Base-by-base conservation (phyloP, 2,329 filamentous ascomycete genomes). In the Scleromitrula shiraiana region DNA sequence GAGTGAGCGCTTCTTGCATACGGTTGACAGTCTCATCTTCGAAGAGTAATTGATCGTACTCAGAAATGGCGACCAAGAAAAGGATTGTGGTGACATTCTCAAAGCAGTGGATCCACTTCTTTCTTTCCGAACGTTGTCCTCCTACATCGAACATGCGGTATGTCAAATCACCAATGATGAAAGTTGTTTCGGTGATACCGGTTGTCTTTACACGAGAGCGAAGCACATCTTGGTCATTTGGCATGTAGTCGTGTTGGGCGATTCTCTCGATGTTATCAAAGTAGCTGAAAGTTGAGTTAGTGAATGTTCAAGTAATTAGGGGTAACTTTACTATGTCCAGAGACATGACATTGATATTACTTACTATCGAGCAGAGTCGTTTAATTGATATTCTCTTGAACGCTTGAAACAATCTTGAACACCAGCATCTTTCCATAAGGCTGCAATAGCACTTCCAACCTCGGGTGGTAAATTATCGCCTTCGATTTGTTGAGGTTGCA, bases 11-110 rank as follows among this genome's bases (percentile, higher is more conserved):
- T 68, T 93, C 87, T 65, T 91, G 86, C 87, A 93, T 93, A 75
- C 88, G 86, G 69, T 93, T 93, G 77, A 90, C 91, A 63, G 94
- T 93, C 68, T 95, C 89, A 66, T 97, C 91, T 70, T 97, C 91
- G 9, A 97, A 88, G 36, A 97, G 74, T 58, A 91, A 93, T 67
- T 97, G 93, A 64, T 97, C 93, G 67, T 97, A 97, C 52, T 91
- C 93, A 52, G 90, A 96, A 59, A 97, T 90, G 48, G 93, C 90
- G 44, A 95, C 91, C 55, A 97, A 77, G 70, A 97, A 97, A 30
- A 97, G 75, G 46, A 97, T 77, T 58, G 88, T 91, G 62, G 91
- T 90, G 24, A 88, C 83, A 53, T 84, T 85, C 62, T 88, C 83
- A 61, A 88, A 87, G 59, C 83, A 85, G 60, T 87, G 83, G 43